These are phyloP conservation scores for Beauveria sp. DNA, from an alignment of 2,329 filamentous ascomycete species.

Conservation along the genomic window DNA sequence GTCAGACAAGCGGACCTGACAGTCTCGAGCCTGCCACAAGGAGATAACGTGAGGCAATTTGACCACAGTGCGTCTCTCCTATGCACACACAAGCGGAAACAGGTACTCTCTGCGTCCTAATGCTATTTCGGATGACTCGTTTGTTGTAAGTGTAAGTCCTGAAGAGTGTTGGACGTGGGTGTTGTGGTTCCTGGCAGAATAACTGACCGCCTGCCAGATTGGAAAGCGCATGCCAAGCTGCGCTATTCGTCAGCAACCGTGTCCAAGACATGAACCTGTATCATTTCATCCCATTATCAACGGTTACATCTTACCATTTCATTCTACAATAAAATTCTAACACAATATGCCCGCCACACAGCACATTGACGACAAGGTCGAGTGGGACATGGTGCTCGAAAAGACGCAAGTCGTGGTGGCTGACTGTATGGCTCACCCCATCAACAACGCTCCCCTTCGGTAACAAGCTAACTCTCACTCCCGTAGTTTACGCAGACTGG, in stretches of 20 bases:
- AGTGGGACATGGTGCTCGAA: constrained; percentile 10
- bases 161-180: neutral
- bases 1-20: too few relatives aligned
- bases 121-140: too few relatives aligned
- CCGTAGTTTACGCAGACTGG: constrained; percentile 85
- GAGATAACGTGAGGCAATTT: too few relatives aligned
- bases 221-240: neutral
- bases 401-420: constrained; percentile 11
- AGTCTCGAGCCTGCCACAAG: too few relatives aligned
- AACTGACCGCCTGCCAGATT: neutral
- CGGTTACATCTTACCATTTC: neutral
- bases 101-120: too few relatives aligned
- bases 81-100: too few relatives aligned
- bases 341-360: neutral
- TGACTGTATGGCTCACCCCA: constrained; percentile 8
- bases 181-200: neutral
- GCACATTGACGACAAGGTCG: constrained; percentile 6
- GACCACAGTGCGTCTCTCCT: too few relatives aligned
- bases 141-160: neutral
- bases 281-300: neutral
- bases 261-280: neutral
- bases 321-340: neutral
- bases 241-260: constrained; percentile 9
- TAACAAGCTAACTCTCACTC: constrained; percentile 19
- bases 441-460: neutral